Conservation (phyloP, 345 rosid species). For the Acer negundo region DNA sequence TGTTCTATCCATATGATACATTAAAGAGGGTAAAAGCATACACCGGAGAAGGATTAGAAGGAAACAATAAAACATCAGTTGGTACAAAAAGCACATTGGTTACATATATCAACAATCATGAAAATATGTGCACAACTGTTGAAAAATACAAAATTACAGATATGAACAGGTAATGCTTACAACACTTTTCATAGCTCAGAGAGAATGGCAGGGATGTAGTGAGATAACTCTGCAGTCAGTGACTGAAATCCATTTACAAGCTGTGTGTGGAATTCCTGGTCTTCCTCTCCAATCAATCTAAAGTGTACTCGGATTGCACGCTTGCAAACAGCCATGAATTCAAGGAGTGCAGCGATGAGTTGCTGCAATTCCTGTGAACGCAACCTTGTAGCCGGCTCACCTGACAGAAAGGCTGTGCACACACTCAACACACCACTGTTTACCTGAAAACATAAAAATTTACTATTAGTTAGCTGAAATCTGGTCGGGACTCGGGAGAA, state of each 20-base stretch:
- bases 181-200: constrained; percentile 66
- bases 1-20: background rate
- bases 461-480: background rate
- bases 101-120: constrained; percentile 19
- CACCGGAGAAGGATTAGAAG: background rate
- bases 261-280: constrained; percentile 98
- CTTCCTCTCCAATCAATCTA: constrained; percentile 95
- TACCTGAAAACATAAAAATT: constrained; percentile 55
- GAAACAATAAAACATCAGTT: constrained; percentile 5
- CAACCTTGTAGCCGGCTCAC: constrained; percentile 96
- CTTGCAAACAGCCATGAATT: constrained; percentile 99
- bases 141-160: constrained; percentile 4
- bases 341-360: constrained; percentile 94
- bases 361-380: constrained; percentile 97
- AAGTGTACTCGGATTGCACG: constrained; percentile 95
- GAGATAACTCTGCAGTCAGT: constrained; percentile 93
- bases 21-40: background rate
- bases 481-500: background rate
- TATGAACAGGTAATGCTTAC: background rate
- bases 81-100: constrained; percentile 21
- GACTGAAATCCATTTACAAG: constrained; percentile 99
- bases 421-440: constrained; percentile 97
- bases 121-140: constrained; percentile 17
- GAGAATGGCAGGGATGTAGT: constrained; percentile 97
- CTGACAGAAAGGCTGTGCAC: constrained; percentile 98